Conservation (phyloP, 805 yeast species). For the Ogataea paradorogensis region DNA sequence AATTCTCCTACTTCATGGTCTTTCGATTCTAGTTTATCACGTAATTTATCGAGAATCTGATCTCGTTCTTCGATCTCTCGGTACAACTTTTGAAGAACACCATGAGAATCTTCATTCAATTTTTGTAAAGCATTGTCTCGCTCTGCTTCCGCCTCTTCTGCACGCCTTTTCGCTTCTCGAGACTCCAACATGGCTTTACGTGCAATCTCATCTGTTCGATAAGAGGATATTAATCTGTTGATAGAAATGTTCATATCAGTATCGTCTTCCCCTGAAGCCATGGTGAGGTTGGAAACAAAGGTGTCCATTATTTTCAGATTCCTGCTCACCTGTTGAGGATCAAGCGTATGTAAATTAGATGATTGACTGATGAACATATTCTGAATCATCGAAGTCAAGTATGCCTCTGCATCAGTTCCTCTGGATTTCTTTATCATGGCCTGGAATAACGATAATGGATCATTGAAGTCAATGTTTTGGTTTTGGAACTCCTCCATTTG, state of each 20-base stretch:
- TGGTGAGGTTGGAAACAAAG: slow-evolving; percentile 51
- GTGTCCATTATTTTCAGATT: slow-evolving; percentile 56
- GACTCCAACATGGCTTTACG: slow-evolving; percentile 56
- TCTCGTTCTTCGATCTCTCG: slow-evolving; percentile 64
- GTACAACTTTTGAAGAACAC: slow-evolving; percentile 57
- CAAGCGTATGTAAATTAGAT: slow-evolving; percentile 46
- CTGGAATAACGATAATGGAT: slow-evolving; percentile 66
- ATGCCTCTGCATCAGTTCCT: slow-evolving; percentile 57
- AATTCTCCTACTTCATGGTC: slow-evolving; percentile 60
- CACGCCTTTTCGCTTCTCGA: slow-evolving; percentile 38
- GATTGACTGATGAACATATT: slow-evolving; percentile 53
- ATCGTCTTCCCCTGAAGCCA: slow-evolving; percentile 53
- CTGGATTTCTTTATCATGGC: slow-evolving; percentile 57
- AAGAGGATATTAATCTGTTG: slow-evolving; percentile 63
- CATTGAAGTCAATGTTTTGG: slow-evolving; percentile 55
- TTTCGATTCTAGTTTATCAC: slow-evolving; percentile 60
- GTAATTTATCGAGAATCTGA: slow-evolving; percentile 52
- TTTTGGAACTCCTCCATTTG: slow-evolving; percentile 36
- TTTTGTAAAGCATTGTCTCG: slow-evolving; percentile 30
- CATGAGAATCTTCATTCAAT: slow-evolving; percentile 66
- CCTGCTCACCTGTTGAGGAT: slow-evolving; percentile 40
- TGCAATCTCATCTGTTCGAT: slow-evolving; percentile 86
- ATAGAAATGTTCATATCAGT: slow-evolving; percentile 76
- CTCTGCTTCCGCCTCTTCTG: slow-evolving; percentile 44
- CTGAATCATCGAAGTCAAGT: slow-evolving; percentile 61